A percentile compares a stretch with the other conserved stretches of the same genome.
Evolutionary conservation across 176 grass and related monocot genomes (phyloP).

Genomic region (Raddia guianensis): DNA sequence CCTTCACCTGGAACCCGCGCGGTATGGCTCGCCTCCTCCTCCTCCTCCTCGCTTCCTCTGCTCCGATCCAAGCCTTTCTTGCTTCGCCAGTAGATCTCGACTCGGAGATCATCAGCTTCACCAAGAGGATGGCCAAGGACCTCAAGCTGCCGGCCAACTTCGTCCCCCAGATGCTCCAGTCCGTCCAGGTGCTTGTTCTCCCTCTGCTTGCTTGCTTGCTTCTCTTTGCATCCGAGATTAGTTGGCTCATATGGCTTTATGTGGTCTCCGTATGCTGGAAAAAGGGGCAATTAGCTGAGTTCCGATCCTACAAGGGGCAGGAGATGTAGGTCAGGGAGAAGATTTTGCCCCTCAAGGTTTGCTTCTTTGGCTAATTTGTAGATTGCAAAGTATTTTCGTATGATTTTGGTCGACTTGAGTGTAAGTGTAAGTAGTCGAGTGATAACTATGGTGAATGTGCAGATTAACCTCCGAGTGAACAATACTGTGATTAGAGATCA

Average conservation of each 20-base stretch:
- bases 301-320: conserved; percentile 90
- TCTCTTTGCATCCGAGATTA: neutral
- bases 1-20: conserved; percentile 90
- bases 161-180: conserved; percentile 81
- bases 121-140: conserved; percentile 86
- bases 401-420: conserved; percentile 21
- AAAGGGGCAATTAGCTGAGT: conserved; percentile 83
- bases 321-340: conserved; percentile 96
- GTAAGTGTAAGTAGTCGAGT: neutral
- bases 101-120: conserved; percentile 77
- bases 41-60: neutral
- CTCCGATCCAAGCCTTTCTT: neutral
- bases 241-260: neutral
- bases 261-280: neutral
- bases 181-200: conserved; percentile 64
- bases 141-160: conserved; percentile 82
- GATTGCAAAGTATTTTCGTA: neutral
- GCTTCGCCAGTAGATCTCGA: conserved; percentile 62
- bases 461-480: conserved; percentile 92
- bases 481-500: conserved; percentile 85
- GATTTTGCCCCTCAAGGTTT: conserved; percentile 91
- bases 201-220: neutral
- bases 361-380: conserved; percentile 5
- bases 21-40: conserved; percentile 39
- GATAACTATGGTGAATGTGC: conserved; percentile 36